phyloP scores from a whole-genome alignment of 768 basidiomycete genomes.

The Xerocomellus chrysenteron region DNA sequence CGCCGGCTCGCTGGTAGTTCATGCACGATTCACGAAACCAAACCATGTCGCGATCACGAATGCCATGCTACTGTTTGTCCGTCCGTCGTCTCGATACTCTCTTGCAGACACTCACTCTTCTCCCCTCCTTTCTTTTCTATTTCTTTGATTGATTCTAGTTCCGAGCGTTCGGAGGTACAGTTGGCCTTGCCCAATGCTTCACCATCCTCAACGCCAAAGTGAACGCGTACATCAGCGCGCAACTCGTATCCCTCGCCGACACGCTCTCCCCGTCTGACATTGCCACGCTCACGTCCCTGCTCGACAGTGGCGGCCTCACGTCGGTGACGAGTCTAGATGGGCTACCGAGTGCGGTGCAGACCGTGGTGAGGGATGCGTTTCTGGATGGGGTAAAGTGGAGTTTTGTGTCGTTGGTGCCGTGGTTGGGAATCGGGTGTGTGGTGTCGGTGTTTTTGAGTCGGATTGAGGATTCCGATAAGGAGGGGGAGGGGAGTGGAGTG shows the following conservation, averaged over 20 bases:
- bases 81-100: conserved; percentile 10
- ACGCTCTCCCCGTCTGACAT: conserved; percentile 32
- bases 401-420: conserved; percentile 51
- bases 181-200: conserved; percentile 53
- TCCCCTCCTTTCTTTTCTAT: background rate
- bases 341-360: conserved; percentile 37
- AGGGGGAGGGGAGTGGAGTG: background rate
- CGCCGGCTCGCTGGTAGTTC: conserved; percentile 40
- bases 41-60: conserved; percentile 43
- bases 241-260: conserved; percentile 24
- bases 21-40: conserved; percentile 46
- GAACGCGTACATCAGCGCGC: conserved; percentile 28
- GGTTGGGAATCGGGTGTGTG: conserved; percentile 39
- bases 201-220: conserved; percentile 48
- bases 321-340: conserved; percentile 38
- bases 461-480: conserved; percentile 32
- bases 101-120: background rate
- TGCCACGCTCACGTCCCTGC: conserved; percentile 21
- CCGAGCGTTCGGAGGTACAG: conserved; percentile 49
- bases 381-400: conserved; percentile 40
- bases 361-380: conserved; percentile 41
- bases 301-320: conserved; percentile 27
- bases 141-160: conserved; percentile 30
- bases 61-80: conserved; percentile 45
- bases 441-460: conserved; percentile 39